Evolutionary conservation across 208 protist species (phyloP).

Genomic region (Crithidia bombi): DNA sequence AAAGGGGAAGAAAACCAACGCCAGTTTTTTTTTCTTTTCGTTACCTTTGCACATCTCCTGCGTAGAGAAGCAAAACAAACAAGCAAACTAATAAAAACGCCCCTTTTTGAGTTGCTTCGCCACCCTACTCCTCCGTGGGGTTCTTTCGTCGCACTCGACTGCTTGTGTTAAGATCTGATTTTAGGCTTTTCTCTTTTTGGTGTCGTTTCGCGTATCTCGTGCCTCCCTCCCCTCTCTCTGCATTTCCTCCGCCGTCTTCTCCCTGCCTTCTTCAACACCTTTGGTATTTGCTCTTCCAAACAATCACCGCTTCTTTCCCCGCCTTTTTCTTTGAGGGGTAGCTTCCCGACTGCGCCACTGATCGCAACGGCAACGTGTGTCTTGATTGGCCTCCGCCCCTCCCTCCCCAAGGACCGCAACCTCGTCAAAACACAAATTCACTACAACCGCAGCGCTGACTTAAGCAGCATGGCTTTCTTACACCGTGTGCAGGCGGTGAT

Average conservation of each 20-base stretch:
- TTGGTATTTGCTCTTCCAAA: too few species aligned
- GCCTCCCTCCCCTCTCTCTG: neutral
- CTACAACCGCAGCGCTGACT: neutral
- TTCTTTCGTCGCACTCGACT: too few species aligned
- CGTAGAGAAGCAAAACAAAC: neutral
- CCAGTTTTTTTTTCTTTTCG: constrained; percentile 4
- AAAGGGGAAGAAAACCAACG: neutral
- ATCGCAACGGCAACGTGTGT: neutral
- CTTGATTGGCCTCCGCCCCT: too few species aligned
- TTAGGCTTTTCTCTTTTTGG: neutral
- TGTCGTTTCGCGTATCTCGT: neutral
- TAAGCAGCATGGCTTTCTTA: constrained; percentile 72
- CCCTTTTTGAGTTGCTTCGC: neutral
- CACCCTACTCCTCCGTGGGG: too few species aligned
- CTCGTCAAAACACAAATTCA: too few species aligned
- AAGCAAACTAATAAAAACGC: neutral
- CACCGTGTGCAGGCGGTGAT: constrained; percentile 87
- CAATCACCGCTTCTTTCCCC: neutral
- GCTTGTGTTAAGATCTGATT: too few species aligned
- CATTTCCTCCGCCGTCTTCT: neutral
- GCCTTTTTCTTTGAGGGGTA: neutral
- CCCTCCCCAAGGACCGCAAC: too few species aligned
- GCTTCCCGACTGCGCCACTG: neutral
- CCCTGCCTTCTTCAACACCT: too few species aligned
- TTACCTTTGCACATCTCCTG: constrained; percentile 1